Percentiles rank a stretch among this genome's conserved stretches.
Evolutionary conservation across 768 basidiomycete genomes (phyloP).

Genomic region (Mycena latifolia): DNA sequence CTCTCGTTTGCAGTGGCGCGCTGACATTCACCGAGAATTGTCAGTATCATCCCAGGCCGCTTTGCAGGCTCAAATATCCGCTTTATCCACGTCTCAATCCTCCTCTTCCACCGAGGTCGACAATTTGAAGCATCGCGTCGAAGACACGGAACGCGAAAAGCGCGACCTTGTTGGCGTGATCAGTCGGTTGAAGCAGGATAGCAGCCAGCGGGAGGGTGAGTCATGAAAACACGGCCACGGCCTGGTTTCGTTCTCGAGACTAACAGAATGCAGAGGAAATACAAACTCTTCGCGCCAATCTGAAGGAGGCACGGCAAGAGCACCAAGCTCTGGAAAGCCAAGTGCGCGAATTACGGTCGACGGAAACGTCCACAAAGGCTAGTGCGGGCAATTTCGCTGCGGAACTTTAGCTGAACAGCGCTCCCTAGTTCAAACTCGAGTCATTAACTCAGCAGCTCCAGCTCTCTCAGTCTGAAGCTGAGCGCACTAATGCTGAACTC

Average conservation of each 20-base stretch:
- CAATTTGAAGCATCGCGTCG: slow-evolving; percentile 67
- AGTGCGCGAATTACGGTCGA: slow-evolving; percentile 78
- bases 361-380: slow-evolving; percentile 84
- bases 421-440: slow-evolving; percentile 84
- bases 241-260: slow-evolving; percentile 12
- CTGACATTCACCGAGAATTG: slow-evolving; percentile 25
- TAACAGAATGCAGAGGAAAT: slow-evolving; percentile 70
- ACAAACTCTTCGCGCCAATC: slow-evolving; percentile 71
- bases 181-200: slow-evolving; percentile 85
- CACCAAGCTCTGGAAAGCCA: slow-evolving; percentile 75
- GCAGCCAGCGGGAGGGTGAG: slow-evolving; percentile 80
- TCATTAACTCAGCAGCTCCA: slow-evolving; percentile 85
- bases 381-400: slow-evolving; percentile 15
- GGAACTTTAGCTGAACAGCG: slow-evolving; percentile 3
- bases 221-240: slow-evolving; percentile 11
- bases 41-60: slow-evolving; percentile 59
- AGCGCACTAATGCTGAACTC: slow-evolving; percentile 79
- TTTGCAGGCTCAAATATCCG: slow-evolving; percentile 67
- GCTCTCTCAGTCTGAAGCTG: slow-evolving; percentile 80
- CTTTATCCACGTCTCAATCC: slow-evolving; percentile 69
- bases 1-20: slow-evolving; percentile 18
- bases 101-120: slow-evolving; percentile 75
- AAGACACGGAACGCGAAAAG: slow-evolving; percentile 91
- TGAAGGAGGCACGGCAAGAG: slow-evolving; percentile 84
- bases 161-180: slow-evolving; percentile 88